phyloP scores from a whole-genome alignment of 208 protist species.

The Leishmania guyanensis region DNA sequence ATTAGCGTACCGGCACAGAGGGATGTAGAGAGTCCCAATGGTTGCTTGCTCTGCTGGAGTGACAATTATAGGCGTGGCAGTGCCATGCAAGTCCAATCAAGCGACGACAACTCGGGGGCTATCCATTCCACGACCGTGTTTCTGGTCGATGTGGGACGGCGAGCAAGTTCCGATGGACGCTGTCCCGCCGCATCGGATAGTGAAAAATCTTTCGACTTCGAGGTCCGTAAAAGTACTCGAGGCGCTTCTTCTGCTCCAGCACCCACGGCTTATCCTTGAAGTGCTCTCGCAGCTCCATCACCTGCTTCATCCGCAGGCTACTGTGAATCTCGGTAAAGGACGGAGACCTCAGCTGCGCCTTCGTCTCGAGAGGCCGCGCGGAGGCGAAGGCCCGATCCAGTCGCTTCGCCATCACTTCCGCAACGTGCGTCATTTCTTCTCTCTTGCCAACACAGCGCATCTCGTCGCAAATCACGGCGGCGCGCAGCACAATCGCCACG shows the following conservation, averaged over 20 bases:
- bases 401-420: slow-evolving; percentile 62
- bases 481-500: slow-evolving; percentile 76
- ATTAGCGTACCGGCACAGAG: not conserved
- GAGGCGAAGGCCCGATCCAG: slow-evolving; percentile 82
- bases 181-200: slow-evolving; percentile 39
- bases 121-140: slow-evolving; percentile 18
- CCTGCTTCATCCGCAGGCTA: slow-evolving; percentile 30
- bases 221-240: slow-evolving; percentile 56
- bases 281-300: slow-evolving; percentile 45
- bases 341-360: slow-evolving; percentile 38
- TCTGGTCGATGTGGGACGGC: slow-evolving; percentile 30
- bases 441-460: slow-evolving; percentile 85
- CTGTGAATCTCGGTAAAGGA: slow-evolving; percentile 44
- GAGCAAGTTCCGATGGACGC: slow-evolving; percentile 27
- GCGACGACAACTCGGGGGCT: not conserved
- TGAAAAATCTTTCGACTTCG: slow-evolving; percentile 53
- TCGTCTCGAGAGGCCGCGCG: slow-evolving; percentile 53
- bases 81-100: not conserved
- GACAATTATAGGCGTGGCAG: not conserved
- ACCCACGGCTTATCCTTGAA: slow-evolving; percentile 60
- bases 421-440: slow-evolving; percentile 83
- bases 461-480: slow-evolving; percentile 87
- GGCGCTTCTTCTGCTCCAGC: slow-evolving; percentile 36
- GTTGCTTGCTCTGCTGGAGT: not conserved
- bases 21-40: not conserved